Evolutionary conservation across 768 basidiomycete genomes (phyloP), one percentile per base, ranked within the genome.

Genomic region (Pisolithus microcarpus): DNA sequence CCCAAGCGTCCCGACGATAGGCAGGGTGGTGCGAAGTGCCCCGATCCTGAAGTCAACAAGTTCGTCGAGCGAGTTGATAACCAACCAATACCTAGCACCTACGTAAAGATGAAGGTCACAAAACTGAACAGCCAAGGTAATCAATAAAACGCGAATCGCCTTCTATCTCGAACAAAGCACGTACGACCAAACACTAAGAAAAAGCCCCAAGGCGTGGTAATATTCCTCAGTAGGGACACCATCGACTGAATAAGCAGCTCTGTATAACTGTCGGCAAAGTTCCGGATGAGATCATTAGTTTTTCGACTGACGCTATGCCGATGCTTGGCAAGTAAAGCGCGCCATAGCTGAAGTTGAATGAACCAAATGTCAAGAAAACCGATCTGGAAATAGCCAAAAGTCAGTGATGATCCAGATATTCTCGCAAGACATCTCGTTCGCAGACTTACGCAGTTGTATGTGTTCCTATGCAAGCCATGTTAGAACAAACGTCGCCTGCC

Each of bases 311-410:
- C 63, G 60, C 62, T 37, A 64, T 18, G 38, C 65, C 34, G 34
- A 66, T 55, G 34, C 51, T 26, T 34, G 63, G 63, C 47, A 66
- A 18, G 51, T 56, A 64, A 16, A 64, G 48, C 18, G 63, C 64
- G 36, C 62, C 63, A 46, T 59, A 15, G 34, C 34, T 34, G 13
- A 13, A 64, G 21, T 64, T 64, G 57, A 64, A 64, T 24, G 62
- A 62, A 19, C 65, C 63, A 18, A 64, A 66, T 21, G 63, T 66
- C 28, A 47, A 30, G 40, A 64, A 64, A 7, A 64, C 65, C 28
- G 60, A 59, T 18, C 61, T 63, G 36, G n/a, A 37, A 43, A 8
- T 42, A 15, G 30, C 26, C 23, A 10, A 10, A 34, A 5, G 11
- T 34, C 34, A 34, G 34, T 5, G 34, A 15, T 5, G 34, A 15